Evolutionary conservation across 176 grass and related monocot genomes (phyloP).

Genomic region (Rhynchospora breviuscula): DNA sequence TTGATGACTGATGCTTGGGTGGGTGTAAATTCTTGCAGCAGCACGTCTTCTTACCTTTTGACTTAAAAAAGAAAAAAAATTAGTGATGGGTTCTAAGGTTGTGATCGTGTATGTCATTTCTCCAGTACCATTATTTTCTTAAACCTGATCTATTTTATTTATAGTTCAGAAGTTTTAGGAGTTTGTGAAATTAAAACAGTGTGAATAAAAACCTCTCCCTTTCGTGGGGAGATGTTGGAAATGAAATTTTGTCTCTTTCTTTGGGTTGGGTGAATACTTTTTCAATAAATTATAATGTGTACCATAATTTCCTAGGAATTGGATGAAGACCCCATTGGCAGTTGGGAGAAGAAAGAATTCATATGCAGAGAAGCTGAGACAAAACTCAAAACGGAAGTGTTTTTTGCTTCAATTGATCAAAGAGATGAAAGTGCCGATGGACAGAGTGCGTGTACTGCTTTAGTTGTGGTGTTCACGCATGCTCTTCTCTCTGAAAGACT

Average conservation of each 20-base stretch:
- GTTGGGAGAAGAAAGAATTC: constrained; percentile 67
- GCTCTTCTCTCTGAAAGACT: constrained; percentile 56
- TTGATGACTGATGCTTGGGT: not conserved
- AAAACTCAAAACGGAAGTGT: constrained; percentile 55
- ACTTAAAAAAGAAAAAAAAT: not conserved
- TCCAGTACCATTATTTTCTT: not conserved
- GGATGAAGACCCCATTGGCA: constrained; percentile 35
- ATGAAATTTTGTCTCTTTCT: not conserved
- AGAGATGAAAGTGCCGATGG: constrained; percentile 78
- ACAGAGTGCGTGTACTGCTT: constrained; percentile 93
- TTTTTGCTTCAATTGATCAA: constrained; percentile 98
- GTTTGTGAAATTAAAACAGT: not conserved
- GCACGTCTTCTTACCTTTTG: not conserved
- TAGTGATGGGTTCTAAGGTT: not conserved
- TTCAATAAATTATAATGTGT: not conserved
- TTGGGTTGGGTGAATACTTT: not conserved
- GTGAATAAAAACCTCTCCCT: not conserved
- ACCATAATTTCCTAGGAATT: constrained; percentile 17
- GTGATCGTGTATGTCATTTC: not conserved
- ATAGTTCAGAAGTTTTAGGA: not conserved
- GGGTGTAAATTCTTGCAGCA: not conserved
- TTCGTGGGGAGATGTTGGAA: not conserved
- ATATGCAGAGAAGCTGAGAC: constrained; percentile 74
- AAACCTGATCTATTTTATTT: not conserved
- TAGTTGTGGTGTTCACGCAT: constrained; percentile 69